Evolutionary conservation across 352 stramenopile species (phyloP).

Genomic region (Elongisporangium senticosum): DNA sequence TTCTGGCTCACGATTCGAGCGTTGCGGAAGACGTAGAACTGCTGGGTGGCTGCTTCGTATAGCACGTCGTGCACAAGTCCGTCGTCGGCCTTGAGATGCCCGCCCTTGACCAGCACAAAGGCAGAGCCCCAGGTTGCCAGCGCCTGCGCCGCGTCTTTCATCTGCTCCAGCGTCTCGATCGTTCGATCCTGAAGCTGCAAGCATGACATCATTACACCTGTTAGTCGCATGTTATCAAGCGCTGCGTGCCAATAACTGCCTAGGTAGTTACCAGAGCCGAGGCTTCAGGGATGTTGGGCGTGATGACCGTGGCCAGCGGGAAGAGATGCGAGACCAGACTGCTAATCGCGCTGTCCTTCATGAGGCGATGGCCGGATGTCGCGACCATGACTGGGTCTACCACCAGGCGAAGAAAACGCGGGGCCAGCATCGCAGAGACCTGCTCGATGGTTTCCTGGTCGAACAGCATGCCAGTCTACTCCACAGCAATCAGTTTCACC

Average conservation of each 20-base stretch:
- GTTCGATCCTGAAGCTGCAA: slow-evolving; percentile 27
- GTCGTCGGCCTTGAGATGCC: slow-evolving; percentile 32
- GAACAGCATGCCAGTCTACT: slow-evolving; percentile 88
- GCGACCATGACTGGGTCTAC: slow-evolving; percentile 94
- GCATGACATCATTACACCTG: not conserved
- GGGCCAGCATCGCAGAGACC: slow-evolving; percentile 52
- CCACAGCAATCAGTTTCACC: not conserved
- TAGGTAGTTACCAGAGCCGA: slow-evolving; percentile 58
- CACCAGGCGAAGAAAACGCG: slow-evolving; percentile 63
- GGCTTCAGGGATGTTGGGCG: slow-evolving; percentile 93
- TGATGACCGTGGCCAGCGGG: slow-evolving; percentile 84
- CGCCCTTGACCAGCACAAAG: slow-evolving; percentile 91
- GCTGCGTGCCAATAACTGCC: not conserved
- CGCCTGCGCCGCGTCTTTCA: slow-evolving; percentile 74
- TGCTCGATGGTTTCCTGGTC: slow-evolving; percentile 72
- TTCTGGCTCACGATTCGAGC: slow-evolving; percentile 32
- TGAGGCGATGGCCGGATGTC: slow-evolving; percentile 79
- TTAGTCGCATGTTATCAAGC: not conserved
- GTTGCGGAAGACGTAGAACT: slow-evolving; percentile 30
- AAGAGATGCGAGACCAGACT: slow-evolving; percentile 81
- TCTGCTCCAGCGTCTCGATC: slow-evolving; percentile 44
- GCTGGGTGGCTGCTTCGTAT: slow-evolving; percentile 13
- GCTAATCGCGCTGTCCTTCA: slow-evolving; percentile 67
- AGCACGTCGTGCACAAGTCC: slow-evolving; percentile 30
- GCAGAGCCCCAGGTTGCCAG: slow-evolving; percentile 53